Evolutionary conservation across 495 filamentous ascomycete species (phyloP), one percentile per base, ranked within the genome.

Genomic region (Aspergillus affinis): DNA sequence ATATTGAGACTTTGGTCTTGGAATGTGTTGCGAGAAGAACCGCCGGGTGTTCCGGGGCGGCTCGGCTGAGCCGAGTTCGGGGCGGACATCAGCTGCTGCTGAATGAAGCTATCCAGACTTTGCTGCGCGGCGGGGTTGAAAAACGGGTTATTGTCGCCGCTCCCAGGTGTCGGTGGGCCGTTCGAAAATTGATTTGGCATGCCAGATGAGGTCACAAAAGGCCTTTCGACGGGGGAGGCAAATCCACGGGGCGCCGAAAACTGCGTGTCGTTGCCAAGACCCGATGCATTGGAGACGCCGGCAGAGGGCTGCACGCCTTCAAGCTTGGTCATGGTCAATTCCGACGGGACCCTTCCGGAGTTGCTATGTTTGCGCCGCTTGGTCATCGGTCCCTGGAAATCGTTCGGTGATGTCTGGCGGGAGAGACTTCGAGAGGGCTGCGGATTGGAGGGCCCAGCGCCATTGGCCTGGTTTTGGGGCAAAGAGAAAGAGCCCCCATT

Each of bases 361-460:
- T 79, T 78, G 74, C 87, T 91, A 41, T 87, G 81, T 69, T 92
- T 93, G 58, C 91, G 84, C 65, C 89, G 88, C 75, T 92, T 93
- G 58, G 78, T 79, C 44, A 77, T 77, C 21, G 85, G 85, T 9
- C 82, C 86, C 57, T 75, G 69, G 52, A 85, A 81, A 23, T 82
- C 84, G 6, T 80, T 75, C 18, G 88, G 89, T 1, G 90, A 93
- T n/a, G 83, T 79, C 62, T 87, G 88, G 47, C 90, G 77, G 20
- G 89, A 92, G n/a, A 87, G 61, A 65, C 79, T 87, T 12, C 84
- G 85, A 2, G 88, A 81, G 20, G 86, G 80, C 55, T 84, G 75
- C 0, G 78, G 79, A 21, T 72, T 76, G 6, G 85, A 79, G 20
- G 77, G 72, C 0, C 68, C 62, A 44, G 51, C 18, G 23, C 75